phyloP scores from a whole-genome alignment of 2,329 filamentous ascomycete species.

The Tolypocladium ovalisporum region DNA sequence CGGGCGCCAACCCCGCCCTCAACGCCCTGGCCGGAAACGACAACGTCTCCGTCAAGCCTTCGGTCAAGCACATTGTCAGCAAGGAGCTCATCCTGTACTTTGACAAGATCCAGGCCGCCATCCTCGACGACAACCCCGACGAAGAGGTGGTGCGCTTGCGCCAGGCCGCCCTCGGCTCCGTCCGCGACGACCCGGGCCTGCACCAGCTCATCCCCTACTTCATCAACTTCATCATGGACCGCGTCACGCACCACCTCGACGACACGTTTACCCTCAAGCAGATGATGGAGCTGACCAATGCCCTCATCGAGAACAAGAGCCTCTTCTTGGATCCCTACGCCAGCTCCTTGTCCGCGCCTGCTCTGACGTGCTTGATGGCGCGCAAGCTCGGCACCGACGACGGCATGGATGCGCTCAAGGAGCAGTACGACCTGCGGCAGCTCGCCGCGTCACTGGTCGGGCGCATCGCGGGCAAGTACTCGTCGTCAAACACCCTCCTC shows the following conservation, averaged over 20 bases:
- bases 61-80: conserved; percentile 91
- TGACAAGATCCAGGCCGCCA: conserved; percentile 81
- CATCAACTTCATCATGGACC: conserved; percentile 88
- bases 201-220: conserved; percentile 97
- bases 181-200: conserved; percentile 80
- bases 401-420: conserved; percentile 39
- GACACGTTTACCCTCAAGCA: conserved; percentile 80
- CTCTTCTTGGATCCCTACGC: conserved; percentile 60
- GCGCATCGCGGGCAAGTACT: conserved; percentile 71
- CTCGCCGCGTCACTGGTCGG: conserved; percentile 73
- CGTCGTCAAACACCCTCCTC: conserved; percentile 67
- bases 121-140: conserved; percentile 80
- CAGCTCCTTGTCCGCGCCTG: conserved; percentile 64
- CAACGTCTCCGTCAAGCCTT: conserved; percentile 72
- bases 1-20: conserved; percentile 75
- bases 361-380: conserved; percentile 77
- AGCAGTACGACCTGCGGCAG: conserved; percentile 74
- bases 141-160: conserved; percentile 63
- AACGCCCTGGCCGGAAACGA: conserved; percentile 75
- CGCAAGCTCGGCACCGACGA: conserved; percentile 60
- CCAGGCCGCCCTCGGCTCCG: conserved; percentile 72
- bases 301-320: conserved; percentile 71
- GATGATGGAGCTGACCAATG: conserved; percentile 83
- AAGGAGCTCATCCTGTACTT: conserved; percentile 97
- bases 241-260: conserved; percentile 88